Conservation (phyloP, 176 grass and related monocot genomes). For the Eleusine indica region DNA sequence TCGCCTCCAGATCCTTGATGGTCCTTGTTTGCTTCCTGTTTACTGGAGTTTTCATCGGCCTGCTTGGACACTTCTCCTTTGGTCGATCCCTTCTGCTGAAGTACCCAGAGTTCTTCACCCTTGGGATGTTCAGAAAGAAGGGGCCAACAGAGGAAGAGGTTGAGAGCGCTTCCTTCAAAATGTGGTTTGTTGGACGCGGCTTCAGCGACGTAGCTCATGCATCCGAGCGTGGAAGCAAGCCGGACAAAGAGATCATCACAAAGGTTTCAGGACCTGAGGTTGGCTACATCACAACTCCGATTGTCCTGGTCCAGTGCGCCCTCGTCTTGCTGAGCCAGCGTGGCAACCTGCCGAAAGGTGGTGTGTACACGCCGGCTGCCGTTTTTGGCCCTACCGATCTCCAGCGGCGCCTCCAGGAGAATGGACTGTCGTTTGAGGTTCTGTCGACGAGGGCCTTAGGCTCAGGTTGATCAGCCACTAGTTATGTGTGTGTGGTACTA, state of each 20-base stretch:
- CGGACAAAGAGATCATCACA: slow-evolving; percentile 74
- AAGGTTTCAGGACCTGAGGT: slow-evolving; percentile 80
- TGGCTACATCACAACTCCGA: slow-evolving; percentile 76
- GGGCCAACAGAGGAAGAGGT: slow-evolving; percentile 86
- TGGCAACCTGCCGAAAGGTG: slow-evolving; percentile 67
- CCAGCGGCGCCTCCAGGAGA: slow-evolving; percentile 71
- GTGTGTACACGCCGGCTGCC: slow-evolving; percentile 62
- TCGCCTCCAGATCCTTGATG: slow-evolving; percentile 59
- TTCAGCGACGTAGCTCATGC: slow-evolving; percentile 48
- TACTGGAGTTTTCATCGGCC: slow-evolving; percentile 59
- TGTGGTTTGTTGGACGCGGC: slow-evolving; percentile 77
- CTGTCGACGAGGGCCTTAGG: slow-evolving; percentile 34
- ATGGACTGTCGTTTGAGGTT: slow-evolving; percentile 72
- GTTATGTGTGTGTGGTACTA: not conserved
- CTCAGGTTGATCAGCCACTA: not conserved
- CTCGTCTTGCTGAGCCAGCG: slow-evolving; percentile 71
- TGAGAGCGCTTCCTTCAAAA: slow-evolving; percentile 71
- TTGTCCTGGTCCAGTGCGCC: slow-evolving; percentile 75
- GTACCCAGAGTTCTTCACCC: slow-evolving; percentile 75
- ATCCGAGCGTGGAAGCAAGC: slow-evolving; percentile 47
- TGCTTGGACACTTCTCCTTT: slow-evolving; percentile 59
- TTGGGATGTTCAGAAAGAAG: slow-evolving; percentile 62
- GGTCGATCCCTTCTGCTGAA: slow-evolving; percentile 78
- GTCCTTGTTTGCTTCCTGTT: slow-evolving; percentile 42
- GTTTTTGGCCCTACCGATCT: slow-evolving; percentile 83